These are phyloP conservation scores for Linanthus parryae DNA, from an alignment of 148 eudicot genomes.

Conservation along the genomic window DNA sequence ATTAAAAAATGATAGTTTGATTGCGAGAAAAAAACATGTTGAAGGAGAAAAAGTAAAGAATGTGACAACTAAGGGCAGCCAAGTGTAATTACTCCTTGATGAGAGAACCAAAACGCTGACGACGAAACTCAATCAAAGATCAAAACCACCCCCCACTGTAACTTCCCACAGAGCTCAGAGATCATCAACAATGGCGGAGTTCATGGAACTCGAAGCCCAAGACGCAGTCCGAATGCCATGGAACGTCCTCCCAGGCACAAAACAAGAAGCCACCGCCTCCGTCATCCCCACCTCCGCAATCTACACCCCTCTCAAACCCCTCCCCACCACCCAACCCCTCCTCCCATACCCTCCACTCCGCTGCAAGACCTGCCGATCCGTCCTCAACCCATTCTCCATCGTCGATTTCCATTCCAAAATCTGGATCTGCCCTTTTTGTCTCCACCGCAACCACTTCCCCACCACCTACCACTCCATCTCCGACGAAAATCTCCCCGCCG, in stretches of 20 bases:
- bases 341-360: conserved; percentile 89
- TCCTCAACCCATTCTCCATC: conserved; percentile 78
- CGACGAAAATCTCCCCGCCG: conserved; percentile 76
- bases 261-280: conserved; percentile 42
- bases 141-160: no score
- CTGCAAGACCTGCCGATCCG: conserved; percentile 76
- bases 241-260: conserved; percentile 95
- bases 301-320: conserved; percentile 81
- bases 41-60: no score
- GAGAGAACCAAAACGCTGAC: no score
- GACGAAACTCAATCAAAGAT: no score
- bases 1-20: no score
- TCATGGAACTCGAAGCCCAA: conserved; percentile 54
- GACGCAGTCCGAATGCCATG: conserved; percentile 94
- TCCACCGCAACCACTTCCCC: conserved; percentile 74
- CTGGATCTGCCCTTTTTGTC: conserved; percentile 92
- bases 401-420: conserved; percentile 76
- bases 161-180: no score
- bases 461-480: conserved; percentile 61
- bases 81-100: no score
- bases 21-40: no score
- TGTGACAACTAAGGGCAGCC: no score
- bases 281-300: conserved; percentile 66
- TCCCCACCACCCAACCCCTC: conserved; percentile 39
- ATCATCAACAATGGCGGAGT: conserved; percentile 63